Evolutionary conservation across 495 filamentous ascomycete genomes (phyloP), one percentile per base, ranked within the genome.

Genomic region (Penicillium cinerascens): DNA sequence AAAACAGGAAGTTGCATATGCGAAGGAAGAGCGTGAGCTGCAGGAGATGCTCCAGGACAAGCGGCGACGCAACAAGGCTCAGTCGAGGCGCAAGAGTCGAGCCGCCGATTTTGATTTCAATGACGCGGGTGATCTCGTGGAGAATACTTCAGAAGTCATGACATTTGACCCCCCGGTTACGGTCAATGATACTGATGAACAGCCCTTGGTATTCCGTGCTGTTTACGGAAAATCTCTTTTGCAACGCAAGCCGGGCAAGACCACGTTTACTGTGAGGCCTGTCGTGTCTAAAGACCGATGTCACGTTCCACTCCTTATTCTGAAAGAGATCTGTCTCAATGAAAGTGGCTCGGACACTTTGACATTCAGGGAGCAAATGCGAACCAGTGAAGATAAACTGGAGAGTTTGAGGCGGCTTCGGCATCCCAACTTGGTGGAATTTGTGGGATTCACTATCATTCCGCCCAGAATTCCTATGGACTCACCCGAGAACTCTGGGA

Each of bases 381-480:
- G 62, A 71, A 84, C 59, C 60, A 82, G 43, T 80, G 69, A 96
- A 87, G 72, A 87, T 78, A 80, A 86, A 44, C 65, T 98, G 23
- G 88, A 95, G 53, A 69, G 70, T 2, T 65, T 93, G 27, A 92
- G 85, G 63, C 82, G 79, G 55, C 65, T 95, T 27, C 81, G 81
- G 23, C 91, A 96, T 60, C 76, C 81, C n/a, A 89, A 89, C 67
- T 63, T 96, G 21, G 71, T 91, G 4, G 81, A 87, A 10, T 78
- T 97, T 41, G 69, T 95, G 37, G 89, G 89, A 48, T 96, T 89
- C 73, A 88, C 86, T 42, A 89, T 97, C 17, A 70, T 79, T 42
- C 69, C 72, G 23, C 69, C 72, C 26, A 37, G 68, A 29, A 55
- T 55, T 22, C 51, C 58, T 2, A 52, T 61, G 17, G 50, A 68